Evolutionary conservation across 2,329 filamentous ascomycete genomes (phyloP).

Genomic region (Aspergillus pseudonomiae): DNA sequence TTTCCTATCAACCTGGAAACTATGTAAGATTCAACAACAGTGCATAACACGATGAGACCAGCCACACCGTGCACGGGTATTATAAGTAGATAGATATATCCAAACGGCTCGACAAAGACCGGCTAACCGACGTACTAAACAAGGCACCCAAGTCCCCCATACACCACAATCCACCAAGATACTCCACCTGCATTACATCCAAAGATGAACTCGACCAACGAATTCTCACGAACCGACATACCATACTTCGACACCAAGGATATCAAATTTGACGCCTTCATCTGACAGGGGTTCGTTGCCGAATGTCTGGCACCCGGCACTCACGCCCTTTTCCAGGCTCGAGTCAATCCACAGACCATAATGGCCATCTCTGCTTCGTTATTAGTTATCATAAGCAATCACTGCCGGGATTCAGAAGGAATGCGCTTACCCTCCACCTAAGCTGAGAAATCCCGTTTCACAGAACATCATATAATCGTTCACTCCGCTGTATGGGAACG

Average conservation of each 20-base stretch:
- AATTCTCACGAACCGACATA: conserved; percentile 65
- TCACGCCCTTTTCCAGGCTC: conserved; percentile 79
- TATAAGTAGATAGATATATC: conserved; percentile 8
- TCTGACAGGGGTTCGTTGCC: conserved; percentile 93
- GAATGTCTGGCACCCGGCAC: conserved; percentile 84
- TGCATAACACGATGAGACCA: conserved; percentile 17
- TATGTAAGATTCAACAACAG: neutral
- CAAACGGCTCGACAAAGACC: neutral
- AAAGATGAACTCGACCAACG: neutral
- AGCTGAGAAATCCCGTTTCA: conserved; percentile 78
- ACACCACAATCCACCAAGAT: neutral
- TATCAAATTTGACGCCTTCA: conserved; percentile 86
- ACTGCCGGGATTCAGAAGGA: neutral
- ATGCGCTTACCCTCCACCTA: conserved; percentile 71
- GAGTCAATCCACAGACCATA: conserved; percentile 95
- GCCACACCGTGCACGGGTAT: conserved; percentile 19
- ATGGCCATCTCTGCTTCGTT: conserved; percentile 65
- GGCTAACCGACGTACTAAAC: neutral
- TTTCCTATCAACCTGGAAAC: neutral
- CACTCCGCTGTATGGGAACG: conserved; percentile 91
- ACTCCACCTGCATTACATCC: neutral
- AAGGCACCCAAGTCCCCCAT: neutral
- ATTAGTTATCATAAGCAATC: neutral
- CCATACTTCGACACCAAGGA: conserved; percentile 92
- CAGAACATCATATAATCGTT: conserved; percentile 98